A percentile compares a stretch with the other conserved stretches of the same genome.
phyloP scores from a whole-genome alignment of 805 yeast species.

The Pachysolen tannophilus region DNA sequence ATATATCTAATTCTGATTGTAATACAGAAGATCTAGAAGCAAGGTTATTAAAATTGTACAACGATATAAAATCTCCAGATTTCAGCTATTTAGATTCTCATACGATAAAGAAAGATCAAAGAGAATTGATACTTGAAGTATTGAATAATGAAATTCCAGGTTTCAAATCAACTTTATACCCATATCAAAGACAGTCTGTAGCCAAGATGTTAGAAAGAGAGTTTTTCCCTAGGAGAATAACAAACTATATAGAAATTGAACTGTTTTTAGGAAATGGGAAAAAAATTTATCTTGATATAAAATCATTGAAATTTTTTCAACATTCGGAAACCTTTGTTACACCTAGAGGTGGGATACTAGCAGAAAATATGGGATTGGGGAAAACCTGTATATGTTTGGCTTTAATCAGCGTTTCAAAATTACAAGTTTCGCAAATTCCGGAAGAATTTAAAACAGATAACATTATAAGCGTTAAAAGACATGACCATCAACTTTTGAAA shows the following conservation, averaged over 20 bases:
- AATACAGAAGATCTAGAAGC: conserved; percentile 12
- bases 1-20: background rate
- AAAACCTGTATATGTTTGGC: conserved; percentile 55
- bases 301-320: conserved; percentile 19
- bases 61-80: conserved; percentile 24
- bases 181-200: conserved; percentile 54
- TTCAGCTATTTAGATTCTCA: conserved; percentile 12
- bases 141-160: conserved; percentile 32
- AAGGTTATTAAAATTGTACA: conserved; percentile 26
- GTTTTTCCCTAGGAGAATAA: conserved; percentile 17
- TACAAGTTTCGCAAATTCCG: conserved; percentile 42
- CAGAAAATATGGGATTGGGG: conserved; percentile 66
- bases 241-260: background rate
- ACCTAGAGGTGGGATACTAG: conserved; percentile 56
- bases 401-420: conserved; percentile 45
- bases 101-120: conserved; percentile 13
- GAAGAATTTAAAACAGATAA: conserved; percentile 10
- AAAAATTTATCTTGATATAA: conserved; percentile 29
- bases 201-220: conserved; percentile 54
- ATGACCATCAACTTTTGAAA: too few species aligned
- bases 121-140: conserved; percentile 16
- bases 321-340: conserved; percentile 35
- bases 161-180: conserved; percentile 40
- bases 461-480: conserved; percentile 15
- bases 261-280: background rate